Evolutionary conservation across 2,329 filamentous ascomycete genomes (phyloP).

Genomic region (Graphilbum fragrans): DNA sequence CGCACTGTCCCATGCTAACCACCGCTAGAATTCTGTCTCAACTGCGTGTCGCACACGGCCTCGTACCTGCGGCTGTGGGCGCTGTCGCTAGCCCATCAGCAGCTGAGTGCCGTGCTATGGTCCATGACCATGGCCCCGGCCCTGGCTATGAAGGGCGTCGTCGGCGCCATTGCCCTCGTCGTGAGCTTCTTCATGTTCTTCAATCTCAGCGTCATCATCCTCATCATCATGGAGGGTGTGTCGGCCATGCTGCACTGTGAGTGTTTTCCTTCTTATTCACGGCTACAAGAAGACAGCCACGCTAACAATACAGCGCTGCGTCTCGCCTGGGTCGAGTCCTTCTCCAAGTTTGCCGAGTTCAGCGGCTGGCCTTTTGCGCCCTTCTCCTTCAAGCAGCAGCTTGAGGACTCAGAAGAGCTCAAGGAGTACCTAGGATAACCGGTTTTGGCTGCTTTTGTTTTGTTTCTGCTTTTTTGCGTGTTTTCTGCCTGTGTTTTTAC

Average conservation of each 20-base stretch:
- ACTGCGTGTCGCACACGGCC: conserved; percentile 96
- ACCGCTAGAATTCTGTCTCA: conserved; percentile 99
- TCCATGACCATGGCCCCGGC: conserved; percentile 81
- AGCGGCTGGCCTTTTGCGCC: conserved; percentile 78
- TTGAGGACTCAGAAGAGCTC: conserved; percentile 68
- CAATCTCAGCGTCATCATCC: conserved; percentile 52
- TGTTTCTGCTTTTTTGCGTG: background rate
- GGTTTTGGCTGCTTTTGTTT: background rate
- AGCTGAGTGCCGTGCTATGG: conserved; percentile 92
- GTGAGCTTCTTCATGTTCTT: conserved; percentile 85
- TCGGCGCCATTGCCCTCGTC: conserved; percentile 71
- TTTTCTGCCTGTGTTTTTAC: background rate
- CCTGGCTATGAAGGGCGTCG: conserved; percentile 51
- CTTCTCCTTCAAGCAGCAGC: conserved; percentile 72
- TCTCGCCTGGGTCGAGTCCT: conserved; percentile 93
- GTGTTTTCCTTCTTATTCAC: conserved; percentile 4
- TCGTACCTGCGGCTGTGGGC: conserved; percentile 99
- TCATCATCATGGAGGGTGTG: conserved; percentile 93
- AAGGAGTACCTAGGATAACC: conserved; percentile 40
- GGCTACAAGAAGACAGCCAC: too few species aligned
- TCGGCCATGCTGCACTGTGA: conserved; percentile 76
- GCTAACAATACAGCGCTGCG: conserved; percentile 37
- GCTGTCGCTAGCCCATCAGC: conserved; percentile 90
- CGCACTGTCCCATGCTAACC: conserved; percentile 17
- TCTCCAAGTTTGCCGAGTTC: conserved; percentile 94